Conservation (phyloP, 164 flowering plant species). For the Aristolochia fimbriata region DNA sequence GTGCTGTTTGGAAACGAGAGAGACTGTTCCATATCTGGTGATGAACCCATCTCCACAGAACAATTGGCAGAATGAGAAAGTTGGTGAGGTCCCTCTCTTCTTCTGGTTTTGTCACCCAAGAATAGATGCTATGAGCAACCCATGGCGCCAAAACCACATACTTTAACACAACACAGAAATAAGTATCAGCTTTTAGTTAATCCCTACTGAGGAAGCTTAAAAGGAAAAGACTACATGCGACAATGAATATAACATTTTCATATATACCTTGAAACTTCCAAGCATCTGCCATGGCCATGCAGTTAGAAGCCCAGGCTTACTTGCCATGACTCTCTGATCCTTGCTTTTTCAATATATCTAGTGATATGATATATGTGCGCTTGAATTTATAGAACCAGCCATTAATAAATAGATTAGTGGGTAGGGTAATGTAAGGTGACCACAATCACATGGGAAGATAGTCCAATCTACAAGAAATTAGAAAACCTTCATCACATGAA, state of each 20-base stretch:
- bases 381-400: no score
- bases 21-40: slow-evolving; percentile 11
- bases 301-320: slow-evolving; percentile 25
- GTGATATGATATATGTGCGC: no score
- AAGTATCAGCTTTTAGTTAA: no score
- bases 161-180: background rate
- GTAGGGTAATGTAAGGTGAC: no score
- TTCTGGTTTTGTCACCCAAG: background rate
- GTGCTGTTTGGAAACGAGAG: slow-evolving; percentile 13
- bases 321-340: slow-evolving; percentile 13
- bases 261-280: slow-evolving; percentile 24
- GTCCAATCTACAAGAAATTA: no score
- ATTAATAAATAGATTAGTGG: no score
- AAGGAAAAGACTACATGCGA: no score
- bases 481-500: no score
- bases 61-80: slow-evolving; percentile 1
- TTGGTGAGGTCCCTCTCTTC: slow-evolving; percentile 7
- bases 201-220: no score
- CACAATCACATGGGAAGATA: no score
- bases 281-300: slow-evolving; percentile 34
- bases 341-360: no score
- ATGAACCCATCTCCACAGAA: slow-evolving; percentile 9
- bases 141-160: slow-evolving; percentile 9
- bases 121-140: background rate
- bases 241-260: no score